Evolutionary conservation across 108 stramenopile genomes (phyloP).

Genomic region (Ochromonas danica): DNA sequence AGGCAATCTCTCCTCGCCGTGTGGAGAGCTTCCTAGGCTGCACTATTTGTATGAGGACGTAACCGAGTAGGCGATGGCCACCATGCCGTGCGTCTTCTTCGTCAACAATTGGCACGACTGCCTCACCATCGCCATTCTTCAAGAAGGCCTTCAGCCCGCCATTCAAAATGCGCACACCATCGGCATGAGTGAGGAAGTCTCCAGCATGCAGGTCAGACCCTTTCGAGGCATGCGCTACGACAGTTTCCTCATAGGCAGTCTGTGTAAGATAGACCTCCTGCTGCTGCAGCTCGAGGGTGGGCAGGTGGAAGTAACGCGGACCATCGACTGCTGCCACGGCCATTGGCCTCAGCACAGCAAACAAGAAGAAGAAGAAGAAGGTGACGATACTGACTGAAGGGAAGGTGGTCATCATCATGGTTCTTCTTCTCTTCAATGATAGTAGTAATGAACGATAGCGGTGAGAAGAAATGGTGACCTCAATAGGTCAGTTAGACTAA

Average conservation of each 20-base stretch:
- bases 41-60: conserved; percentile 21
- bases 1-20: conserved; percentile 24
- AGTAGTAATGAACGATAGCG: too few species aligned
- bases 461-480: too few species aligned
- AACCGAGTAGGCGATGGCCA: neutral
- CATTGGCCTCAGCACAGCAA: too few species aligned
- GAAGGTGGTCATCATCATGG: too few species aligned
- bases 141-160: conserved; percentile 7
- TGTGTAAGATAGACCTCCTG: neutral
- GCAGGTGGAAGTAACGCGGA: conserved; percentile 12
- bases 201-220: conserved; percentile 8
- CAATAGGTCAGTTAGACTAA: too few species aligned
- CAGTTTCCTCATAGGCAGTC: neutral
- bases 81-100: conserved; percentile 21
- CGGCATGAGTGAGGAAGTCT: conserved; percentile 29
- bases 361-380: too few species aligned
- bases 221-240: neutral
- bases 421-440: too few species aligned
- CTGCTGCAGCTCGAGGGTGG: conserved; percentile 1
- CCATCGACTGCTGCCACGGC: neutral
- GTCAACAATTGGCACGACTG: conserved; percentile 31
- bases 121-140: neutral
- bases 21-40: conserved; percentile 22
- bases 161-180: conserved; percentile 11
- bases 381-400: too few species aligned